phyloP scores from a whole-genome alignment of 371 early-diverging fungal species.

The Mucor sp. region DNA sequence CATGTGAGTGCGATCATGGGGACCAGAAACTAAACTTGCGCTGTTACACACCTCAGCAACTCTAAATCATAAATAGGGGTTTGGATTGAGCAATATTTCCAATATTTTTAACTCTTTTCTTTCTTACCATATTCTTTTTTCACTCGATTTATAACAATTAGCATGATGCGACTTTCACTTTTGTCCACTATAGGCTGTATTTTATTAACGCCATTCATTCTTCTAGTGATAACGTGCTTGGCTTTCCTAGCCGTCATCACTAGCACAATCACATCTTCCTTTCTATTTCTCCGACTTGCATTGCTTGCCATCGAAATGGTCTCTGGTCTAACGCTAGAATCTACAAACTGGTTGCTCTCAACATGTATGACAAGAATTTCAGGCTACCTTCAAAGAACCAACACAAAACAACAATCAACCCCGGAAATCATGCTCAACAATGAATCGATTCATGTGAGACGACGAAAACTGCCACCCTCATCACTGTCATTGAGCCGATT shows the following conservation, averaged over 20 bases:
- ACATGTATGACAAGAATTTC: constrained; percentile 11
- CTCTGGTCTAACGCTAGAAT: constrained; percentile 28
- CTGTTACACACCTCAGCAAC: neutral
- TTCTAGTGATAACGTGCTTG: constrained; percentile 12
- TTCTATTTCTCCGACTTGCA: constrained; percentile 26
- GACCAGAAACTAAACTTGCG: neutral
- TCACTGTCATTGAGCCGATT: constrained; percentile 18
- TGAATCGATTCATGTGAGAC: constrained; percentile 1
- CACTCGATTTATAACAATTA: neutral
- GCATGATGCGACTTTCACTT: constrained; percentile 1
- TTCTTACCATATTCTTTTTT: neutral
- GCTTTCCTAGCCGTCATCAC: constrained; percentile 23
- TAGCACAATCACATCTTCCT: constrained; percentile 33
- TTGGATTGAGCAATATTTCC: neutral
- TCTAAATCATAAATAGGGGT: neutral
- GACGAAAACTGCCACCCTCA: constrained; percentile 19
- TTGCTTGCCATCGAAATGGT: constrained; percentile 27
- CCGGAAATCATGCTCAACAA: neutral
- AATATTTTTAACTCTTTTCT: neutral
- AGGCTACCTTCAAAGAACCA: neutral
- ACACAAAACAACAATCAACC: neutral
- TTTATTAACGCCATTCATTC: constrained; percentile 22
- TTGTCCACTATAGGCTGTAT: constrained; percentile 17
- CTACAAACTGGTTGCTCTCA: constrained; percentile 30
- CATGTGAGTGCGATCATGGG: neutral